phyloP scores from a whole-genome alignment of 1,284 basidiomycete species.

The Phlebopus sp. region DNA sequence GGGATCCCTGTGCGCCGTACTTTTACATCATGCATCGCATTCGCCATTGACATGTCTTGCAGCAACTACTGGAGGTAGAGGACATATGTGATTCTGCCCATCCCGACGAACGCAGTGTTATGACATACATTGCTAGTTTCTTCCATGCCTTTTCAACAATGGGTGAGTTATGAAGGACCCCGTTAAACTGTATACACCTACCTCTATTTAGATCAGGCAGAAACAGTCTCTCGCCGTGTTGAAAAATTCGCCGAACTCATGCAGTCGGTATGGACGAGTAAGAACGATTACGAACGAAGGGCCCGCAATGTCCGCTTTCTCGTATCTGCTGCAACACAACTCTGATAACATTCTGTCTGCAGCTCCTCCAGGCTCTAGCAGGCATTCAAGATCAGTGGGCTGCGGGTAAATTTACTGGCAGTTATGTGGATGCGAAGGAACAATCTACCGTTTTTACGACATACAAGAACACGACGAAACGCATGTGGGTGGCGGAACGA shows the following conservation, averaged over 20 bases:
- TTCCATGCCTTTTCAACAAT: constrained; percentile 98
- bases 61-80: constrained; percentile 95
- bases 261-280: constrained; percentile 82
- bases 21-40: constrained; percentile 4
- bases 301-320: constrained; percentile 58
- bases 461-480: constrained; percentile 87
- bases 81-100: constrained; percentile 88
- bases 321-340: background rate
- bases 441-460: constrained; percentile 72
- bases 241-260: constrained; percentile 96
- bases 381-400: constrained; percentile 68
- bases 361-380: constrained; percentile 67
- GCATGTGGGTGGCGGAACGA: constrained; percentile 86
- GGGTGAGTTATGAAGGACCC: constrained; percentile 51
- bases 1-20: constrained; percentile 79
- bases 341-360: constrained; percentile 13
- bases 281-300: constrained; percentile 93
- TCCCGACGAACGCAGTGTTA: constrained; percentile 94
- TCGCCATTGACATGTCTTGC: constrained; percentile 7
- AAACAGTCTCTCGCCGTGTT: constrained; percentile 90
- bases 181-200: background rate
- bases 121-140: constrained; percentile 94
- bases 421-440: constrained; percentile 80
- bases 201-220: constrained; percentile 76
- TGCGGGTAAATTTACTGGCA: constrained; percentile 60